Evolutionary conservation across 2,329 filamentous ascomycete species (phyloP), one percentile per base, ranked within the genome.

Genomic region (Penicillium nordicum): DNA sequence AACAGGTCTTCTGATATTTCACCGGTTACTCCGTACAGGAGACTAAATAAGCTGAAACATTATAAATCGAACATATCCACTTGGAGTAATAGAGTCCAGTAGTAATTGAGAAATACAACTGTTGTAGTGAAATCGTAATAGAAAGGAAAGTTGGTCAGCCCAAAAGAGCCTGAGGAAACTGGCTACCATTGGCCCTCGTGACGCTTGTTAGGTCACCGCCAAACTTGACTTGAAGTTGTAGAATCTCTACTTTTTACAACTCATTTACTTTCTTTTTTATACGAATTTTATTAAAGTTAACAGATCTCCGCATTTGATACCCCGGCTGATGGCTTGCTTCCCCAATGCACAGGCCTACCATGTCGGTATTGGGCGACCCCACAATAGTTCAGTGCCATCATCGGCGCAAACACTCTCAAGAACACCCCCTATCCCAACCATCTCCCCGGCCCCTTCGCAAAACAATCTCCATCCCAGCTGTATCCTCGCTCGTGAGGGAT

Each of bases 401-500:
- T 32, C 67, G 63, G 30, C 55, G 42, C 45, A 69, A 63, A 41
- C 56, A 51, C 32, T 41, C 53, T 3, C 36, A 57, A 29, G 55
- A 60, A 47, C 46, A 48, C 36, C 25, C 48, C 34, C 14, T 46
- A 32, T 30, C 44, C 16, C 45, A 52, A 36, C 47, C 52, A 25
- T 59, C 60, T 9, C 57, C 58, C 21, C 59, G 58, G 4, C 57
- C 62, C 4, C 62, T 69, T 23, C 63, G 64, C 27, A 70, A 65
- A 52, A 61, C 66, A 5, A 63, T 68, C 23, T 71, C 70, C 11
- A 61, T 72, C 8, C 69, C 72, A 0, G 66, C 67, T 12, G 54
- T 75, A 7, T 72, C 74, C 5, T 69, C 70, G 2, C 57, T 76
- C 8, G 66, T 74, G 16, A 68, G 63, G 34, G 64, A 66, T 41